Base-by-base conservation (phyloP, 805 yeast genomes). In the Wickerhamiella dianesei region DNA sequence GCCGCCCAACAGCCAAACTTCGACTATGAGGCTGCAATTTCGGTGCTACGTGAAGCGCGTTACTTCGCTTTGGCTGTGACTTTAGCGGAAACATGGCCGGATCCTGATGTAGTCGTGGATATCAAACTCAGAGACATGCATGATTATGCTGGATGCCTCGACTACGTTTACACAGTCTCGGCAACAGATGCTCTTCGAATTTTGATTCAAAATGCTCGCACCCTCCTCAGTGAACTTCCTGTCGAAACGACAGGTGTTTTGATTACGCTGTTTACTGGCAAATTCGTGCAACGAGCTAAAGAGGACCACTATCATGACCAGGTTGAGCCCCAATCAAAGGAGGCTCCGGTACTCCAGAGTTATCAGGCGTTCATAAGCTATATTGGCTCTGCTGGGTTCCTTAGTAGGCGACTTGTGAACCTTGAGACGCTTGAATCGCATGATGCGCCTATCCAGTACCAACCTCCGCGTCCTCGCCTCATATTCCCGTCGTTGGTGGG, bases 241-340 rank as follows among this genome's bases (percentile, higher is more conserved):
- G 74, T 82, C 48, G 86, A 81, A 47, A 82, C 95, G 0, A 87
- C 95, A 1, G 80, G 80, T 25, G 64, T 92, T 35, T 67, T 89
- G 48, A 87, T 92, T 44, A 81, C 82, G 22, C 82, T 89, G 0
- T 92, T 89, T 59, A 89, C 97, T 0, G 96, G 96, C 0, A 77
- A 75, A 46, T 89, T 80, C 60, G 67, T 64, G 22, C 81, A 86
- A 3, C 44, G 48, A 4, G 37, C 41, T n/a, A 18, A 17, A 9
- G 44, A 40, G 6, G 17, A 43, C 21, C 20, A 12, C 21, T 12
- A 9, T 18, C 46, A 29, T 16, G 19, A 49, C 3, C 37, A 42
- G 6, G 29, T 18, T 14, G 21, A 39, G 9, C 18, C 9, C 19
- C 48, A 16, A 46, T 40, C 9, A 37, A 21, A 6, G 49, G 35